Conservation (phyloP, 2,329 filamentous ascomycete genomes). For the Neonectria ditissima region DNA sequence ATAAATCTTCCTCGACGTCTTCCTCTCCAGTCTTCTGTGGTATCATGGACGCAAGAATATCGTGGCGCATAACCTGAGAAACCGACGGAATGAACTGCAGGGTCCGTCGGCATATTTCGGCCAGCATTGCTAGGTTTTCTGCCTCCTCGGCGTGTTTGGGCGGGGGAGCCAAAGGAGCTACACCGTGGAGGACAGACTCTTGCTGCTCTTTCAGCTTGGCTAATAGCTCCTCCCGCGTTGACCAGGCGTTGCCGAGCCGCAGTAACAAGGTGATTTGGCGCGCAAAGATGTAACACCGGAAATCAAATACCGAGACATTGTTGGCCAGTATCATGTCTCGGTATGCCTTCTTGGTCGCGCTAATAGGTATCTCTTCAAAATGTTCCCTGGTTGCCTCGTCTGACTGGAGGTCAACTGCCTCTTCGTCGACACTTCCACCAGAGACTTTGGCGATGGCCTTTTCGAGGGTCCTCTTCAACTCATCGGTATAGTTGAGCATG, state of each 20-base stretch:
- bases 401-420: constrained; percentile 64
- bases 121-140: constrained; percentile 83
- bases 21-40: constrained; percentile 53
- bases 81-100: constrained; percentile 86
- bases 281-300: constrained; percentile 92
- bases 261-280: constrained; percentile 86
- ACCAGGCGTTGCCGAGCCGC: constrained; percentile 81
- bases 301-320: constrained; percentile 96
- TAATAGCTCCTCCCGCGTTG: constrained; percentile 71
- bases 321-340: constrained; percentile 92
- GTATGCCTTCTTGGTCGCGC: constrained; percentile 80
- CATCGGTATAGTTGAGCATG: constrained; percentile 78
- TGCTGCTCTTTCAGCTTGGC: constrained; percentile 72
- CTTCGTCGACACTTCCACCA: constrained; percentile 50
- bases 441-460: constrained; percentile 58
- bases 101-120: constrained; percentile 85
- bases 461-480: constrained; percentile 72
- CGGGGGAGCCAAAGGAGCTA: constrained; percentile 63
- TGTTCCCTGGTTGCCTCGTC: constrained; percentile 53
- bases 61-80: constrained; percentile 82
- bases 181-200: constrained; percentile 67
- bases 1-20: constrained; percentile 45
- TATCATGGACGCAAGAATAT: constrained; percentile 74
- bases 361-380: constrained; percentile 70
- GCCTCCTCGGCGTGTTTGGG: constrained; percentile 67